These are phyloP conservation scores for Epichloe elymi DNA, from an alignment of 2,329 filamentous ascomycete species.

Conservation along the genomic window DNA sequence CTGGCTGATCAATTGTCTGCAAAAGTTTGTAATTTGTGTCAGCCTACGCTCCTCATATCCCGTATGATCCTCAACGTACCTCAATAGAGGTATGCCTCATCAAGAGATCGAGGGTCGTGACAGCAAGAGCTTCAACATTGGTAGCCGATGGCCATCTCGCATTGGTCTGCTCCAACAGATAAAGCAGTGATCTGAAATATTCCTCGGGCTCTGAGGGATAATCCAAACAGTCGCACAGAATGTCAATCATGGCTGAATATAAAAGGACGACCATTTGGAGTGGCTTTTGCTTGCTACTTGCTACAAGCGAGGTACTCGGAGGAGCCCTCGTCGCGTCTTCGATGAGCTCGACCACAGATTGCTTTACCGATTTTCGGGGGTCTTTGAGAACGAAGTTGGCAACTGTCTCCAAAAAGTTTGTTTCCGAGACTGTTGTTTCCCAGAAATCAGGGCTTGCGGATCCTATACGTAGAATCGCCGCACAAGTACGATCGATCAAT, in stretches of 20 bases:
- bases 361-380: conserved; percentile 14
- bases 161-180: not conserved
- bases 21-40: not conserved
- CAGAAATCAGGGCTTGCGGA: conserved; percentile 17
- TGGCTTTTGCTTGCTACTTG: not conserved
- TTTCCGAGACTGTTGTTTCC: conserved; percentile 12
- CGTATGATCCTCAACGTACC: conserved; percentile 14
- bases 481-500: conserved; percentile 15
- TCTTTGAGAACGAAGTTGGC: conserved; percentile 17
- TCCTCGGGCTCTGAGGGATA: conserved; percentile 29
- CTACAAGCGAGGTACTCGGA: conserved; percentile 4
- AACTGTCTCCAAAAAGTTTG: conserved; percentile 12
- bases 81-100: conserved; percentile 28
- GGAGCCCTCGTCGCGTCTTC: conserved; percentile 14
- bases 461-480: conserved; percentile 18
- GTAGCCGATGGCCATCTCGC: conserved; percentile 15
- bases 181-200: conserved; percentile 26
- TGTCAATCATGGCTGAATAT: conserved; percentile 19
- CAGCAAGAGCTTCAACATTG: conserved; percentile 17
- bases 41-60: not conserved
- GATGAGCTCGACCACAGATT: conserved; percentile 20
- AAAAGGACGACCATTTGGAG: conserved; percentile 13
- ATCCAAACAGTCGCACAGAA: conserved; percentile 19
- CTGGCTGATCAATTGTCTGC: conserved; percentile 16
- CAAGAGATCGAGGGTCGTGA: conserved; percentile 19